phyloP scores from a whole-genome alignment of 1,284 basidiomycete genomes.

The Ustilago hordei region DNA sequence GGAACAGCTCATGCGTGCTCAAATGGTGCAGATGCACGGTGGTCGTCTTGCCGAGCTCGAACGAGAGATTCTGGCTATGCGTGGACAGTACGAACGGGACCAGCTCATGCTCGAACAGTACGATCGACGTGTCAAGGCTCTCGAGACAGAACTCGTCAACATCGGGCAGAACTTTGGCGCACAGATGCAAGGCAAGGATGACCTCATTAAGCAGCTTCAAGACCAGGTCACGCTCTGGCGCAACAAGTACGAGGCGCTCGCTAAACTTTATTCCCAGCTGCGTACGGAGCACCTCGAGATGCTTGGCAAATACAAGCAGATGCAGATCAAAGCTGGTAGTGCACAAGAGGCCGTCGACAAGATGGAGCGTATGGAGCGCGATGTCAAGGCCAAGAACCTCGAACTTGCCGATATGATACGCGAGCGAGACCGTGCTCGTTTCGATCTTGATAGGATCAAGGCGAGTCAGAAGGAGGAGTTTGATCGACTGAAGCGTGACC shows the following conservation, averaged over 20 bases:
- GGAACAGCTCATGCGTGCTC: conserved; percentile 81
- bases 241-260: conserved; percentile 98
- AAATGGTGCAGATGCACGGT: conserved; percentile 77
- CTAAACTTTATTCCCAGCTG: conserved; percentile 97
- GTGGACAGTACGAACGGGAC: conserved; percentile 97
- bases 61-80: conserved; percentile 88
- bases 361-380: conserved; percentile 99
- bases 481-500: conserved; percentile 90
- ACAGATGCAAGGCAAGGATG: conserved; percentile 92
- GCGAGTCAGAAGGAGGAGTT: conserved; percentile 91
- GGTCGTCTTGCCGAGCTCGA: conserved; percentile 81
- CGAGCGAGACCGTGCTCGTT: conserved; percentile 93
- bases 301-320: conserved; percentile 94
- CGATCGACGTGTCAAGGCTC: conserved; percentile 93
- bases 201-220: conserved; percentile 93
- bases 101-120: conserved; percentile 99
- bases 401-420: conserved; percentile 99
- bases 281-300: conserved; percentile 97
- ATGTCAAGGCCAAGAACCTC: conserved; percentile 96
- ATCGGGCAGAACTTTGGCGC: conserved; percentile 84
- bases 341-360: conserved; percentile 98
- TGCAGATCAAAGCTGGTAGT: conserved; percentile 97
- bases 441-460: conserved; percentile 96
- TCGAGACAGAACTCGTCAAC: conserved; percentile 89
- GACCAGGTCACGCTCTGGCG: conserved; percentile 97